Base-by-base conservation (phyloP, 2,329 filamentous ascomycete species). In the Thermothelomyces thermophilus region DNA sequence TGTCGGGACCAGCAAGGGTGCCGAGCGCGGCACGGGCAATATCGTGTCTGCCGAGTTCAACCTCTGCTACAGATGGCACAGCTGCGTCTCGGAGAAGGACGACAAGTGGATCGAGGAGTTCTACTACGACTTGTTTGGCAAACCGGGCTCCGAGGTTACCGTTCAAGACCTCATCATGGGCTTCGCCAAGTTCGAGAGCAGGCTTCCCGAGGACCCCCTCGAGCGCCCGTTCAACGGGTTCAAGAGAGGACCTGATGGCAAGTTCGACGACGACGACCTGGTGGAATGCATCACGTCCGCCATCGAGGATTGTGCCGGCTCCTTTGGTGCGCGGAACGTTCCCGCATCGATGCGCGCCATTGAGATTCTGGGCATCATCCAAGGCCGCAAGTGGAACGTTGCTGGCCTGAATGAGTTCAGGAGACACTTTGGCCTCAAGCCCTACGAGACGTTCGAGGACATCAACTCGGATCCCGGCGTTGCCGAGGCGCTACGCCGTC, bases 41-140 rank as follows among this genome's bases (percentile, higher is more conserved):
- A 82, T 86, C 56, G 87, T 91, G 5, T 91, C 87, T 0, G 87
- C 86, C 3, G 89, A 95, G 69, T 95, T 95, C 73, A 94, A 93
- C 63, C 74, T 95, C 9, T 85, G 86, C 58, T 94, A 95, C 66
- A 77, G 88, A 56, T 94, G 88, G 87, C 88, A 94, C 70, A 88
- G 87, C 3, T 83, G 84, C 58, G 86, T 93, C 58, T 80, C 71
- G 1, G 77, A 81, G 51, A 82, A 79, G 55, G 89, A 95, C 60
- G 88, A 93, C 62, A 75, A 82, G 57, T 94, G 88, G 87, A 85
- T 88, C 19, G 76, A 89, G 58, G 73, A 83, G 11, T 75, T 87
- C 53, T 89, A 86, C 62, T 65, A 70, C 1, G 68, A 78, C 36
- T 65, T 87, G 1, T 82, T 89, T 56, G 75, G 76, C 42, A 81